These are phyloP conservation scores for Phytophthora sp. DNA, from an alignment of 352 stramenopile species.

Conservation along the genomic window DNA sequence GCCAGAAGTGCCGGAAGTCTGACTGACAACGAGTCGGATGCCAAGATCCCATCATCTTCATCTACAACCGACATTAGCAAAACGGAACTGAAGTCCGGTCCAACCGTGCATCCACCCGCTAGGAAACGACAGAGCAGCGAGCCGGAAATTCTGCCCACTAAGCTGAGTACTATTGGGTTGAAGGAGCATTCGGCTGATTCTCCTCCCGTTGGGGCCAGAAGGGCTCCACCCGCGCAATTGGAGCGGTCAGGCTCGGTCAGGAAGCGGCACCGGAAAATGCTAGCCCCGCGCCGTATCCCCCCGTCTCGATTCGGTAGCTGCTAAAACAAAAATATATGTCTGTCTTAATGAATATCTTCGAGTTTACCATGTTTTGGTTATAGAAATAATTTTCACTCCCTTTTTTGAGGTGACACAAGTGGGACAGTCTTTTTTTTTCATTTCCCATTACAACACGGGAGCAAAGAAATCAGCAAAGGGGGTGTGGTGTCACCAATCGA, in stretches of 20 bases:
- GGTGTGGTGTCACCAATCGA: slow-evolving; percentile 17
- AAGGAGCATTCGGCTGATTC: slow-evolving; percentile 2
- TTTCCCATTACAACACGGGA: slow-evolving; percentile 18
- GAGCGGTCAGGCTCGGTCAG: slow-evolving; percentile 34
- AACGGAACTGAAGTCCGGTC: slow-evolving; percentile 3
- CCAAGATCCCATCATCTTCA: slow-evolving; percentile 14
- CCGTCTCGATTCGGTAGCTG: slow-evolving; percentile 35
- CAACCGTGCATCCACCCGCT: not conserved
- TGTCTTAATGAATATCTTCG: too few relatives aligned
- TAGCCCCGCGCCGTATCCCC: slow-evolving; percentile 54
- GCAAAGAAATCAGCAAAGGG: slow-evolving; percentile 22
- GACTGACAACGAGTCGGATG: slow-evolving; percentile 36
- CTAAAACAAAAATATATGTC: too few relatives aligned
- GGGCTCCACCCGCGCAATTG: slow-evolving; percentile 1
- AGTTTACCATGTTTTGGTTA: slow-evolving; percentile 5
- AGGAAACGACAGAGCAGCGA: slow-evolving; percentile 7
- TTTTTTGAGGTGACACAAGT: too few relatives aligned
- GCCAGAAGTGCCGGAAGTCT: slow-evolving; percentile 9
- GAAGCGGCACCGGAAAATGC: slow-evolving; percentile 65
- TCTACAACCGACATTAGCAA: not conserved
- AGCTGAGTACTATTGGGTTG: not conserved
- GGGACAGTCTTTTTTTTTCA: slow-evolving; percentile 23
- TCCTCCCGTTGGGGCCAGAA: not conserved
- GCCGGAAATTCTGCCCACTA: not conserved
- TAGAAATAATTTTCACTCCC: too few relatives aligned